These are phyloP conservation scores for Fusarium sublunatum DNA, from an alignment of 2,329 filamentous ascomycete genomes.

Conservation along the genomic window DNA sequence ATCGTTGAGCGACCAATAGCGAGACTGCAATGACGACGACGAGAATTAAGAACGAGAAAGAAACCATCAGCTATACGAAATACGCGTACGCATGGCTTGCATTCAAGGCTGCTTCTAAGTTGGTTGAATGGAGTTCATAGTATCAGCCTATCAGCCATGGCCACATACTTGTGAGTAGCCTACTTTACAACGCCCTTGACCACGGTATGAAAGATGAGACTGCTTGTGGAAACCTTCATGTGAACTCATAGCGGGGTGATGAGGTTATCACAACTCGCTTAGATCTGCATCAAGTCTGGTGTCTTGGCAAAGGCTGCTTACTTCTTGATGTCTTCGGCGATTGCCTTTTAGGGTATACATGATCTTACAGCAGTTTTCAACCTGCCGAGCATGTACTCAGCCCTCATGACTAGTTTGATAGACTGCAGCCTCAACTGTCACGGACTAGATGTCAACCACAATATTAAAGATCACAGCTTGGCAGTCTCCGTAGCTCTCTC, in stretches of 20 bases:
- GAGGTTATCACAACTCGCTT: neutral
- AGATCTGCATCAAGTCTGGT: conserved; percentile 3
- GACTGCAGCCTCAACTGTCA: conserved; percentile 5
- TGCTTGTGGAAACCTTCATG: conserved; percentile 4
- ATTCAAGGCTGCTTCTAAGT: neutral
- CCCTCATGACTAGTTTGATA: neutral
- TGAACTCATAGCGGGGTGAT: conserved; percentile 8
- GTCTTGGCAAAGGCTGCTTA: conserved; percentile 20
- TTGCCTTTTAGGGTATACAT: conserved; percentile 23
- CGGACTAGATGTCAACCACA: neutral
- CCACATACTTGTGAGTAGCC: conserved; percentile 1
- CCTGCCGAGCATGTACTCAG: neutral
- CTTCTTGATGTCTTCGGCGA: conserved; percentile 12
- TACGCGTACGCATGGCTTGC: neutral
- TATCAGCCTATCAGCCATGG: conserved; percentile 33
- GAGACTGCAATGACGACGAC: neutral
- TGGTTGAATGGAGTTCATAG: neutral
- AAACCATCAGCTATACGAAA: neutral
- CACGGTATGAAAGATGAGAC: conserved; percentile 6
- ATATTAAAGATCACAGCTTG: neutral
- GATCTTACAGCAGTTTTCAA: conserved; percentile 19
- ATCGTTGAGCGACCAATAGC: conserved; percentile 13
- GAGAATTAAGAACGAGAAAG: neutral
- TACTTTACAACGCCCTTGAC: neutral
- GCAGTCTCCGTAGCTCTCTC: conserved; percentile 24